Percentiles rank a stretch among this genome's conserved stretches.
Conservation (phyloP, 2,329 filamentous ascomycete species). For the Fusarium tricinctum region DNA sequence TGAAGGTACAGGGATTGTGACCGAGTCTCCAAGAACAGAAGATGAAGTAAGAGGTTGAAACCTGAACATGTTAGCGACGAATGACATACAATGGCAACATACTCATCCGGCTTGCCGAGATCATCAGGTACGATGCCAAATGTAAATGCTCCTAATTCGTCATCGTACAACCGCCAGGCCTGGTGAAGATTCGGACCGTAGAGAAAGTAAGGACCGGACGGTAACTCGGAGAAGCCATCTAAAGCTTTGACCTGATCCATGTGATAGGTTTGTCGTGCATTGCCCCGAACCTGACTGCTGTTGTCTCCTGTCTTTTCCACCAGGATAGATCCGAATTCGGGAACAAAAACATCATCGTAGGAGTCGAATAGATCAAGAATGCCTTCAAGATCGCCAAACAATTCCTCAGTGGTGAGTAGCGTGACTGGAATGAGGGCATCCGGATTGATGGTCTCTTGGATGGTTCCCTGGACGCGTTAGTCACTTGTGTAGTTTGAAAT, state of each 20-base stretch:
- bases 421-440: constrained; percentile 59
- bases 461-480: constrained; percentile 53
- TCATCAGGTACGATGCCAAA: constrained; percentile 57
- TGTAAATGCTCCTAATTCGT: constrained; percentile 55
- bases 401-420: constrained; percentile 56
- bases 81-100: neutral
- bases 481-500: neutral
- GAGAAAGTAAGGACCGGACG: constrained; percentile 59
- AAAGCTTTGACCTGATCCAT: constrained; percentile 37
- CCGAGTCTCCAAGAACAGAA: constrained; percentile 46
- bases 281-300: neutral
- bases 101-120: constrained; percentile 48
- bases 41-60: constrained; percentile 52
- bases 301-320: constrained; percentile 55
- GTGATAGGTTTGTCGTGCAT: constrained; percentile 40
- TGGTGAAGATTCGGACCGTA: constrained; percentile 59
- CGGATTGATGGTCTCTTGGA: constrained; percentile 59
- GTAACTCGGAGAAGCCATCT: constrained; percentile 48
- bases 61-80: constrained; percentile 42
- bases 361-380: constrained; percentile 52
- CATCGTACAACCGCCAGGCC: constrained; percentile 59
- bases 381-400: constrained; percentile 55
- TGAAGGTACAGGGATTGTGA: constrained; percentile 57
- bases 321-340: constrained; percentile 57
- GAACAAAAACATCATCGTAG: constrained; percentile 57